Evolutionary conservation across 179 eudicot species (phyloP).

Genomic region (Spinacia oleracea): DNA sequence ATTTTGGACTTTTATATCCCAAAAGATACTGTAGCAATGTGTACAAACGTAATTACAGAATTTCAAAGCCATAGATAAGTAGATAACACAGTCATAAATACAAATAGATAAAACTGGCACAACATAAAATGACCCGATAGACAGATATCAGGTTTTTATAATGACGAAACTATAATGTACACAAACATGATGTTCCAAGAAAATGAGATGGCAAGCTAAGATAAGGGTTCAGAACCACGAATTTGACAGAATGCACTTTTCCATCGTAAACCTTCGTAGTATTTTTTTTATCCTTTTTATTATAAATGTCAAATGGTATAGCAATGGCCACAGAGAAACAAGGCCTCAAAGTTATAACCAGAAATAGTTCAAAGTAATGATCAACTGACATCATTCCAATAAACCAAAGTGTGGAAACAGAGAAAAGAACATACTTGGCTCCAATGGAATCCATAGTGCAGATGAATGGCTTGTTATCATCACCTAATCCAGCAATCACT

Average conservation of each 20-base stretch:
- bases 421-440: slow-evolving; percentile 68
- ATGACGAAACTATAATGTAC: not conserved
- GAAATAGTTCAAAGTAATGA: not conserved
- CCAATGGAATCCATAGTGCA: slow-evolving; percentile 99
- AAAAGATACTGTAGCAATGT: not conserved
- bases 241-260: not conserved
- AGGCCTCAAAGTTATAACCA: not conserved
- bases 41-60: not conserved
- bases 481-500: slow-evolving; percentile 91
- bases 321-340: not conserved
- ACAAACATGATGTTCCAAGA: not conserved
- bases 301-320: not conserved
- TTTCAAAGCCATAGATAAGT: no score
- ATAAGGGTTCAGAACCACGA: not conserved
- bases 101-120: not conserved
- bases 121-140: not conserved
- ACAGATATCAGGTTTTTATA: not conserved
- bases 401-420: not conserved
- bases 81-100: not conserved
- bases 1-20: no score
- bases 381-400: not conserved
- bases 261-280: not conserved
- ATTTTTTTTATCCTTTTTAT: not conserved
- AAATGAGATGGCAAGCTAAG: not conserved
- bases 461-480: slow-evolving; percentile 88